phyloP scores from a whole-genome alignment of 2,329 filamentous ascomycete genomes.

The Furcasterigmium furcatum region DNA sequence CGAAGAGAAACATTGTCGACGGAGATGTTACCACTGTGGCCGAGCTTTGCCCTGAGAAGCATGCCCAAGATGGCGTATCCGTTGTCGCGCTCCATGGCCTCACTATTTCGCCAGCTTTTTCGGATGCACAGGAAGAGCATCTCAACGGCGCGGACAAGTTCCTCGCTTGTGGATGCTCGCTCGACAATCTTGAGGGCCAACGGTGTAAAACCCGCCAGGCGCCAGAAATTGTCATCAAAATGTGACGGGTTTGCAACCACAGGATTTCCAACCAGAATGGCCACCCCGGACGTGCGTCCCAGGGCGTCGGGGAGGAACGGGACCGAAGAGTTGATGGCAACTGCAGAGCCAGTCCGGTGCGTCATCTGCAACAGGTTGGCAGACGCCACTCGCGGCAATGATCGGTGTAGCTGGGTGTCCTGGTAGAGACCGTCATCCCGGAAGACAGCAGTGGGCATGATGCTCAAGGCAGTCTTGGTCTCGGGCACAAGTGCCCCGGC shows the following conservation, averaged over 20 bases:
- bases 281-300: constrained; percentile 75
- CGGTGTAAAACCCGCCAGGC: constrained; percentile 85
- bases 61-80: constrained; percentile 87
- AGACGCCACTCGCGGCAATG: constrained; percentile 69
- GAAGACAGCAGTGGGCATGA: constrained; percentile 77
- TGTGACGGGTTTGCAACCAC: constrained; percentile 78
- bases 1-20: constrained; percentile 25
- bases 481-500: constrained; percentile 81
- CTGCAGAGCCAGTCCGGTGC: constrained; percentile 68
- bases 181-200: constrained; percentile 84
- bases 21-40: constrained; percentile 35
- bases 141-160: constrained; percentile 73
- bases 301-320: constrained; percentile 87
- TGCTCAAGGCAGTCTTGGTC: constrained; percentile 75
- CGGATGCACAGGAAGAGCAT: constrained; percentile 83
- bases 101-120: constrained; percentile 94
- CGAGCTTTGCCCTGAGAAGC: constrained; percentile 80
- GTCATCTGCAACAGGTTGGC: constrained; percentile 67
- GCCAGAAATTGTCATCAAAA: constrained; percentile 90
- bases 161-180: constrained; percentile 65
- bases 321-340: constrained; percentile 85
- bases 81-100: constrained; percentile 95
- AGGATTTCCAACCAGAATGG: constrained; percentile 78
- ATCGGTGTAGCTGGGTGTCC: constrained; percentile 73
- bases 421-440: constrained; percentile 77